Percentiles rank a stretch among this genome's conserved stretches.
Conservation (phyloP, 495 filamentous ascomycete species). For the Xylaria intraflava region DNA sequence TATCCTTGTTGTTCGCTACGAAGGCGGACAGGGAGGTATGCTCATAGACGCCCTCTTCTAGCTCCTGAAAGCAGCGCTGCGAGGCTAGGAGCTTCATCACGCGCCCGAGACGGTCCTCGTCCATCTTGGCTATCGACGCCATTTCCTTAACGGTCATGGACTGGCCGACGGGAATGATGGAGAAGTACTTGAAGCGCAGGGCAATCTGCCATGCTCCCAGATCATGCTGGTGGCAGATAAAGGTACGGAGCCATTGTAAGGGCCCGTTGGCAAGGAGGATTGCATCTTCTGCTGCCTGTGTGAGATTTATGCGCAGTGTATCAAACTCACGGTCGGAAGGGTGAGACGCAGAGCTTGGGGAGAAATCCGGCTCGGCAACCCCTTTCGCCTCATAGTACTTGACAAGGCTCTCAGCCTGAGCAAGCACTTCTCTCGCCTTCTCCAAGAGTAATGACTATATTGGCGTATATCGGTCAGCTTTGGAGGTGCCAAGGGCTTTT, state of each 20-base stretch:
- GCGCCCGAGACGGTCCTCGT: slow-evolving; percentile 14
- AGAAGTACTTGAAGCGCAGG: neutral
- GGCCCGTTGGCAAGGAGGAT: neutral
- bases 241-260: neutral
- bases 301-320: neutral
- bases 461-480: no score
- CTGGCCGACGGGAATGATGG: neutral
- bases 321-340: neutral
- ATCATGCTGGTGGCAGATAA: neutral
- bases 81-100: slow-evolving; percentile 17
- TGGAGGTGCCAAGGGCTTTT: no score
- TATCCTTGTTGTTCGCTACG: slow-evolving; percentile 1
- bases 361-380: neutral
- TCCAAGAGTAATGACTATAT: neutral
- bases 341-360: neutral
- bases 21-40: neutral
- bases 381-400: neutral
- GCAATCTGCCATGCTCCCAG: neutral
- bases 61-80: slow-evolving; percentile 19
- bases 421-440: neutral
- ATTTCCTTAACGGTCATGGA: neutral
- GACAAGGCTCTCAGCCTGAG: neutral
- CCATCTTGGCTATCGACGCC: slow-evolving; percentile 12
- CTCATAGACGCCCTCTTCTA: neutral
- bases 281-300: neutral